phyloP scores from a whole-genome alignment of 129 eudicot genomes.

The Chrysanthemum makinoi region DNA sequence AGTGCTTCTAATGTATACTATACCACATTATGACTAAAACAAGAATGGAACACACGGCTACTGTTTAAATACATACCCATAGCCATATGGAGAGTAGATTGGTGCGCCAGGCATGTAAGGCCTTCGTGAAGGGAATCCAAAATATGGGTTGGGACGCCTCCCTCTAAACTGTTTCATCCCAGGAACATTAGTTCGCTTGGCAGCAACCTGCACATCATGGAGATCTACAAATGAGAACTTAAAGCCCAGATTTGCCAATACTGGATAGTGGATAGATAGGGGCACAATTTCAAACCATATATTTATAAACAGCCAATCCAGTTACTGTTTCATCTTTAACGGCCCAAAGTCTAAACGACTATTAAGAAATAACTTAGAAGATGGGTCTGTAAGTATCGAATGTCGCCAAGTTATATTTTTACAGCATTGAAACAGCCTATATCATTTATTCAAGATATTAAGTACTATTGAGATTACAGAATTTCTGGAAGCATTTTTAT shows the following conservation, averaged over 20 bases:
- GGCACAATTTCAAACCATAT: too few relatives aligned
- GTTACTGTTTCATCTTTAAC: too few relatives aligned
- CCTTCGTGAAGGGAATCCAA: conserved; percentile 59
- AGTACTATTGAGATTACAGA: too few relatives aligned
- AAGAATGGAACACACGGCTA: conserved; percentile 7
- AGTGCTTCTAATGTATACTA: background rate
- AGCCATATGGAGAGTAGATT: conserved; percentile 69
- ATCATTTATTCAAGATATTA: too few relatives aligned
- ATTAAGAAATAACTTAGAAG: too few relatives aligned
- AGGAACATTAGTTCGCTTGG: conserved; percentile 69
- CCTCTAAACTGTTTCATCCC: conserved; percentile 66
- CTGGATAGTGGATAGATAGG: background rate
- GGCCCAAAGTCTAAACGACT: too few relatives aligned
- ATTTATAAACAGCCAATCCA: too few relatives aligned
- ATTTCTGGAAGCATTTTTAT: too few relatives aligned
- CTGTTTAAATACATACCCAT: conserved; percentile 54
- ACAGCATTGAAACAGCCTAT: too few relatives aligned
- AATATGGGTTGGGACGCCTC: conserved; percentile 66
- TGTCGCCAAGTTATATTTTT: too few relatives aligned
- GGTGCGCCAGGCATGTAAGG: conserved; percentile 73
- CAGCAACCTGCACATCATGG: conserved; percentile 48
- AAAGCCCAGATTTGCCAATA: conserved; percentile 4
- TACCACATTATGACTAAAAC: background rate
- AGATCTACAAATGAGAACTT: conserved; percentile 15
- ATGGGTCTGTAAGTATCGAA: too few relatives aligned